Evolutionary conservation across 257 asterid species (phyloP).

Genomic region (Rehmannia glutinosa): DNA sequence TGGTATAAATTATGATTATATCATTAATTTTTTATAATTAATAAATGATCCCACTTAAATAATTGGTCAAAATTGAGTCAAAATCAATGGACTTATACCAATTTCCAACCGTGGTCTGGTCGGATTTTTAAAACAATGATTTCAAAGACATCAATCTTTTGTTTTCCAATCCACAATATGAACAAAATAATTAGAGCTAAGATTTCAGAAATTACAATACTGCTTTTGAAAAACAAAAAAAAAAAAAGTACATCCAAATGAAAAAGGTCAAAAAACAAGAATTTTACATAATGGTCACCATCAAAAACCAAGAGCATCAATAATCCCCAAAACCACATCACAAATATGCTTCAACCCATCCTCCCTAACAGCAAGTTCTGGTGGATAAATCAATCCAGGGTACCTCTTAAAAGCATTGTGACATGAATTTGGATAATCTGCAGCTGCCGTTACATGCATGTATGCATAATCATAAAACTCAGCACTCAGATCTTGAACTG

Average conservation of each 20-base stretch:
- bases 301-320: constrained; percentile 43
- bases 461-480: constrained; percentile 80
- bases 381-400: constrained; percentile 51
- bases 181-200: too few relatives aligned
- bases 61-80: too few relatives aligned
- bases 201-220: background rate
- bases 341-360: constrained; percentile 74
- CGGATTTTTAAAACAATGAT: too few relatives aligned
- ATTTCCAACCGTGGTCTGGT: too few relatives aligned
- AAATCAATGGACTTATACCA: too few relatives aligned
- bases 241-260: background rate
- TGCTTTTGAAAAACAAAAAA: too few relatives aligned
- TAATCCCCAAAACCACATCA: constrained; percentile 68
- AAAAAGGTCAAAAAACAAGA: background rate
- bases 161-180: too few relatives aligned
- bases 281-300: background rate
- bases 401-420: constrained; percentile 47
- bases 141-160: too few relatives aligned
- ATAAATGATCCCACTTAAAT: too few relatives aligned
- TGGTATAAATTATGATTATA: too few relatives aligned
- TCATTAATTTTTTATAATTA: too few relatives aligned
- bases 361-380: constrained; percentile 52
- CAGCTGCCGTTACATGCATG: constrained; percentile 82
- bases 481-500: constrained; percentile 46
- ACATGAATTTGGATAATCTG: constrained; percentile 77